Evolutionary conservation across 306 rosid genomes (phyloP), one percentile per base, ranked within the genome.

Genomic region (Datisca glomerata): DNA sequence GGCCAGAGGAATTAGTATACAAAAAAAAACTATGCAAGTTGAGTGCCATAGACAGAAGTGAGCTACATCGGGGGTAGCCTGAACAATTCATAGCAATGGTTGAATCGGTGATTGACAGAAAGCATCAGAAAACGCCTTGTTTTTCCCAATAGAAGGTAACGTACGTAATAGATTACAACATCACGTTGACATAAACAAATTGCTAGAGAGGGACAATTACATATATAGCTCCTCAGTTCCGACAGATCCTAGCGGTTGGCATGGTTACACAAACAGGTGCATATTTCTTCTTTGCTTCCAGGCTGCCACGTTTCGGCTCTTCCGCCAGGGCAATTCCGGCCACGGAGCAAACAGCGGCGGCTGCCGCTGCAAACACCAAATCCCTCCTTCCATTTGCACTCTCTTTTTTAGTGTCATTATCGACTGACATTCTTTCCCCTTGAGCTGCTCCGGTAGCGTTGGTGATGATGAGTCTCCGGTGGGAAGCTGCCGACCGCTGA

Each of bases 161-260:
- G n/a, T n/a, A n/a, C n/a, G n/a, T n/a, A n/a, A n/a, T n/a, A n/a
- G n/a, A n/a, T n/a, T n/a, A n/a, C n/a, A n/a, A n/a, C n/a, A n/a
- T n/a, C n/a, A n/a, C n/a, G n/a, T n/a, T n/a, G n/a, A n/a, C n/a
- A n/a, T n/a, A n/a, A n/a, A n/a, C n/a, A n/a, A n/a, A n/a, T n/a
- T n/a, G n/a, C n/a, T n/a, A n/a, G n/a, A n/a, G n/a, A n/a, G n/a
- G n/a, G n/a, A n/a, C n/a, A n/a, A n/a, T n/a, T n/a, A n/a, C n/a
- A n/a, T n/a, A n/a, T n/a, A n/a, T n/a, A n/a, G n/a, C n/a, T 21
- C 36, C 40, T 65, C 67, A 61, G 3, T 54, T 68, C 52, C 12
- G 71, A 51, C 85, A 64, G 40, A 71, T 51, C 45, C 41, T 55
- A 32, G 79, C 73, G 15, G 79, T 68, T 28, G 76, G 76, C 56